Conservation (phyloP, 2,329 filamentous ascomycete genomes). For the Westerdykella aurantiaca region DNA sequence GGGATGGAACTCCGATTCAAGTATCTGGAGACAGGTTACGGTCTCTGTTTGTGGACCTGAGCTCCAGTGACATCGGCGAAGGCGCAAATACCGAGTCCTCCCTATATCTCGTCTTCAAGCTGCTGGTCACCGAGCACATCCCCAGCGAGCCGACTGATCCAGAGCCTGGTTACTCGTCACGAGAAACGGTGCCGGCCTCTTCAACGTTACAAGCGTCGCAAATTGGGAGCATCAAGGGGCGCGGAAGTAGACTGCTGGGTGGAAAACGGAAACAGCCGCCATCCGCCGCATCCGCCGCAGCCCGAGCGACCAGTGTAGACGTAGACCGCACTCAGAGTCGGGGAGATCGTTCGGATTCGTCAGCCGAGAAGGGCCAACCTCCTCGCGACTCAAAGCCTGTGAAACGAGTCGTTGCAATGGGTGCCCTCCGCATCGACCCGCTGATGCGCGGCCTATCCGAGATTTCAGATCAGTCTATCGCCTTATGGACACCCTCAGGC, state of each 20-base stretch:
- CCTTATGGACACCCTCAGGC: conserved; percentile 64
- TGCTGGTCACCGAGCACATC: conserved; percentile 56
- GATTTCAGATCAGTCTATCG: conserved; percentile 63
- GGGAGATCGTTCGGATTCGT: conserved; percentile 25
- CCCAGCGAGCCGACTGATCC: conserved; percentile 18
- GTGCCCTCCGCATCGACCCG: conserved; percentile 68
- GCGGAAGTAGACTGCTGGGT: conserved; percentile 61
- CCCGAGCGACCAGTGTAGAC: conserved; percentile 20
- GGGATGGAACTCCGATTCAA: conserved; percentile 63
- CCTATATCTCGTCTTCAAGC: conserved; percentile 76
- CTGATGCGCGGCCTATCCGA: conserved; percentile 68
- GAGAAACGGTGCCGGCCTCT: conserved; percentile 22
- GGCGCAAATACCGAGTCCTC: conserved; percentile 61
- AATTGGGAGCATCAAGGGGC: conserved; percentile 35
- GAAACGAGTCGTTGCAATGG: conserved; percentile 68
- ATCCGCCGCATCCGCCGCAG: conserved; percentile 13
- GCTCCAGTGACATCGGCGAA: conserved; percentile 65
- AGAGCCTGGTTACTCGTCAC: conserved; percentile 23
- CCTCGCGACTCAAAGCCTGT: conserved; percentile 48
- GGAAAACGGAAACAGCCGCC: conserved; percentile 47
- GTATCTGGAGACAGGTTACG: conserved; percentile 64
- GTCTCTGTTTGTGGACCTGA: conserved; percentile 83
- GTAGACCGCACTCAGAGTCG: conserved; percentile 15
- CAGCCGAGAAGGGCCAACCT: conserved; percentile 19
- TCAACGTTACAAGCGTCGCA: conserved; percentile 26